Conservation (phyloP, 2,329 filamentous ascomycete genomes). For the Calonectria multiphialidica region DNA sequence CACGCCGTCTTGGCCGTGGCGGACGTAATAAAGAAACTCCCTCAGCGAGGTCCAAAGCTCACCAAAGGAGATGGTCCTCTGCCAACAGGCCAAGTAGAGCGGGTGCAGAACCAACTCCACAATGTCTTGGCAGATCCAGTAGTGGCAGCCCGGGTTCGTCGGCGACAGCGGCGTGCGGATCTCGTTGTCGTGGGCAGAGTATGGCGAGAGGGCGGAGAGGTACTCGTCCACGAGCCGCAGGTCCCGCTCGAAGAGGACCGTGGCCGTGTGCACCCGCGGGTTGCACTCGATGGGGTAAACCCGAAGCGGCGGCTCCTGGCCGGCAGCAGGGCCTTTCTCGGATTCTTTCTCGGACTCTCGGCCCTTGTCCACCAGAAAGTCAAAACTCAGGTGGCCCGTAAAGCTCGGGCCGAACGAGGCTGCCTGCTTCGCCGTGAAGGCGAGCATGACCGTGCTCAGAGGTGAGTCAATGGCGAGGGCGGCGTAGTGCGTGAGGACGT, state of each 20-base stretch:
- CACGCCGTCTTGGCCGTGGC: constrained; percentile 66
- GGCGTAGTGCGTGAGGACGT: constrained; percentile 75
- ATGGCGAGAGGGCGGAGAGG: constrained; percentile 56
- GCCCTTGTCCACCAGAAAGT: constrained; percentile 65
- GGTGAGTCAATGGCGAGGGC: constrained; percentile 66
- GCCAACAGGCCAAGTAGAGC: constrained; percentile 47
- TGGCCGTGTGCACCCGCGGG: constrained; percentile 76
- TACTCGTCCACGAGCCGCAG: constrained; percentile 65
- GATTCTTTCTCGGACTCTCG: constrained; percentile 8
- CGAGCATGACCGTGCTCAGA: constrained; percentile 70
- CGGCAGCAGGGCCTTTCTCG: constrained; percentile 13
- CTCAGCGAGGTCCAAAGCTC: constrained; percentile 41
- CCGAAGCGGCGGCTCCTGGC: constrained; percentile 39
- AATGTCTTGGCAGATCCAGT: constrained; percentile 78
- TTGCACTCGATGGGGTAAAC: constrained; percentile 80
- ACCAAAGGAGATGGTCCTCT: constrained; percentile 32
- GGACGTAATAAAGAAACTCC: constrained; percentile 50
- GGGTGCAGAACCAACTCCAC: constrained; percentile 63
- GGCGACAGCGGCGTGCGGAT: constrained; percentile 38
- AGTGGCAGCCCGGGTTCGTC: constrained; percentile 51
- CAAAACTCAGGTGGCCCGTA: constrained; percentile 80
- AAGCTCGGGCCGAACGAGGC: constrained; percentile 60
- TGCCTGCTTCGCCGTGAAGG: constrained; percentile 72
- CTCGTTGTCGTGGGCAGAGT: neutral
- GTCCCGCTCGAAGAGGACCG: constrained; percentile 67